These are phyloP conservation scores for Toxoplasma gondii DNA, from an alignment of 169 alveolate genomes.

Conservation along the genomic window DNA sequence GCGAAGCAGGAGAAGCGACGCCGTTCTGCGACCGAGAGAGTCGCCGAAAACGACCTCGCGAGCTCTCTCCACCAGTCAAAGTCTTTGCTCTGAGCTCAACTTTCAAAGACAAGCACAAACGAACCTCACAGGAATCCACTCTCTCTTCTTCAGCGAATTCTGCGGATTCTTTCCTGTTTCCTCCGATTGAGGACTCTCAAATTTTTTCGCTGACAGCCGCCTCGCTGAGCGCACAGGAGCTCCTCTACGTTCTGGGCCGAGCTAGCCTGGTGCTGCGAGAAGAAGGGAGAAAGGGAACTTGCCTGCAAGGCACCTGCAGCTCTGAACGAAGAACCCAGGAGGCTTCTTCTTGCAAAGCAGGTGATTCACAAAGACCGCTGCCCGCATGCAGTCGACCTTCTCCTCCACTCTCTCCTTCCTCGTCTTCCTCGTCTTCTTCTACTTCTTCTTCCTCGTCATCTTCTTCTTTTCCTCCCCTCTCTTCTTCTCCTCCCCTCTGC, in stretches of 20 bases:
- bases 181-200: background rate
- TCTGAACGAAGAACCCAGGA: background rate
- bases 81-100: background rate
- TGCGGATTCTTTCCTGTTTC: background rate
- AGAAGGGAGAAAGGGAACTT: background rate
- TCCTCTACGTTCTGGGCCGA: conserved; percentile 26
- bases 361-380: background rate
- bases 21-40: too few relatives aligned
- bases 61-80: background rate
- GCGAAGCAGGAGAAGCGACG: background rate
- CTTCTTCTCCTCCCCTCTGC: background rate
- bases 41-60: background rate
- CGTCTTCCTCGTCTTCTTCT: background rate
- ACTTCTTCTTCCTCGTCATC: background rate
- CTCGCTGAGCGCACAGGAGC: background rate
- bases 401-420: background rate
- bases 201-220: background rate
- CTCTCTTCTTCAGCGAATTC: background rate
- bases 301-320: background rate
- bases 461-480: background rate
- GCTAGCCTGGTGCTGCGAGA: background rate
- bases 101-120: background rate
- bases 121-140: background rate
- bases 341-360: background rate
- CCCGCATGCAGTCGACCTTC: background rate